Evolutionary conservation across 306 rosid genomes (phyloP).

Genomic region (Hippophae gyantsensis): DNA sequence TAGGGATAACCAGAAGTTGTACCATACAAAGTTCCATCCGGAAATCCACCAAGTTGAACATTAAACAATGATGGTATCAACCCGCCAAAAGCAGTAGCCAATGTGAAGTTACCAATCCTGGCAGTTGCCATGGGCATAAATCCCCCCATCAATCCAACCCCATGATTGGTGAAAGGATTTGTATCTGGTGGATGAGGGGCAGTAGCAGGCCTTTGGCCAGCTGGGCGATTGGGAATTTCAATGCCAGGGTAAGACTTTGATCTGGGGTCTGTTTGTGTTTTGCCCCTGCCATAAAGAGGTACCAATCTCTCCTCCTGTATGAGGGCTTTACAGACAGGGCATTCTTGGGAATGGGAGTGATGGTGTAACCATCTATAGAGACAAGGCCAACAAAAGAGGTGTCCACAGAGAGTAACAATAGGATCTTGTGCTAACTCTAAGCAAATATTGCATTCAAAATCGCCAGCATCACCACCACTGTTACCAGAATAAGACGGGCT

Average conservation of each 20-base stretch:
- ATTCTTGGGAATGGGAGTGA: conserved; percentile 67
- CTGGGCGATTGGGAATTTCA: conserved; percentile 61
- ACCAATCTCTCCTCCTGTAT: conserved; percentile 73
- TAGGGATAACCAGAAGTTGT: conserved; percentile 45
- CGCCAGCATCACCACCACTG: conserved; percentile 39
- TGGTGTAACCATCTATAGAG: conserved; percentile 78
- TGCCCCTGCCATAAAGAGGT: conserved; percentile 80
- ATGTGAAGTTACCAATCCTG: conserved; percentile 70
- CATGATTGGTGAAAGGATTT: conserved; percentile 49
- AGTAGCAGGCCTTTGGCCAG: conserved; percentile 78
- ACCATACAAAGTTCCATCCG: conserved; percentile 47
- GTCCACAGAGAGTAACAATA: conserved; percentile 78
- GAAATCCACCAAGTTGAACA: conserved; percentile 61
- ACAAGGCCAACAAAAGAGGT: conserved; percentile 89
- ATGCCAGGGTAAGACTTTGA: conserved; percentile 57
- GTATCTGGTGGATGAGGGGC: conserved; percentile 62
- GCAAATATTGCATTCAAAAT: conserved; percentile 89
- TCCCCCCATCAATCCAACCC: conserved; percentile 65
- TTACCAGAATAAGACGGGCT: conserved; percentile 39
- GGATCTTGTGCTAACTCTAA: conserved; percentile 86
- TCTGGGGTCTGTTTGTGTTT: conserved; percentile 75
- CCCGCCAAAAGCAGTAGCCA: conserved; percentile 75
- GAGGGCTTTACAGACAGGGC: conserved; percentile 85
- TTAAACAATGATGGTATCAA: conserved; percentile 59
- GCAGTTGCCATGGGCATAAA: conserved; percentile 58